Base-by-base conservation (phyloP, 2,329 filamentous ascomycete genomes). In the Penicillium sclerotigenum region DNA sequence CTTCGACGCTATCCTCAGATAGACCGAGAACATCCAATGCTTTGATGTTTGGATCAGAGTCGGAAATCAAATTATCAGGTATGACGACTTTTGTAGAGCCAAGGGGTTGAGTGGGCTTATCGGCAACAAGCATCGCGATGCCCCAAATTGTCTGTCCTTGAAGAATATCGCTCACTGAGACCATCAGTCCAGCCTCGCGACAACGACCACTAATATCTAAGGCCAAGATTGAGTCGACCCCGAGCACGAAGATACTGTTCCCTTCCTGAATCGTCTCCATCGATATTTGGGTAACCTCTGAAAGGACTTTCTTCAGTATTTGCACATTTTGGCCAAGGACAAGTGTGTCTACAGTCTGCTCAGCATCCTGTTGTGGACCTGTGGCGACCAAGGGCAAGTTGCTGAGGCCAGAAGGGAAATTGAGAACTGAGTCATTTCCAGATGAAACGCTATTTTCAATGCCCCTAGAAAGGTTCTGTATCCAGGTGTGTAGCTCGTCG, bases 121-220 rank as follows among this genome's bases (percentile, higher is more conserved):
- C 5, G 16, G 33, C 34, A 16, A 33, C 33, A 22, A 53, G 50
- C 5, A 22, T 45, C 16, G 50, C 50, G 26, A 53, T 53, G 1
- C 34, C 50, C 18, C n/a, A 42, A 40, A 53, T 46, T 7, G 50
- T 53, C 29, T 29, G 29, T 18, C 50, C 50, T 47, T 53, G 50
- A 14, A 53, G 50, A 22, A 53, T 53, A 22, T 53, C 50, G 18
- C 20, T 16, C 5, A 53, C 50, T 40, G 50, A 47, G 45, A 53
- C 22, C 20, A 46, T 24, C 18, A 53, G 26, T 8, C 41, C 33
- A 24, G 50, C 41, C 8, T 47, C 28, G 33, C 41, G 41, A 14
- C 41, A 47, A 22, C 37, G 50, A 28, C 31, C 28, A 11, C 50
- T 53, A 26, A 53, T 24, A 20, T 53, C 50, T 10, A 53, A 24